Percentiles rank a stretch among this genome's conserved stretches.
These are phyloP conservation scores for Leucoagaricus sp. DNA, from an alignment of 1,284 basidiomycete species.

Conservation along the genomic window DNA sequence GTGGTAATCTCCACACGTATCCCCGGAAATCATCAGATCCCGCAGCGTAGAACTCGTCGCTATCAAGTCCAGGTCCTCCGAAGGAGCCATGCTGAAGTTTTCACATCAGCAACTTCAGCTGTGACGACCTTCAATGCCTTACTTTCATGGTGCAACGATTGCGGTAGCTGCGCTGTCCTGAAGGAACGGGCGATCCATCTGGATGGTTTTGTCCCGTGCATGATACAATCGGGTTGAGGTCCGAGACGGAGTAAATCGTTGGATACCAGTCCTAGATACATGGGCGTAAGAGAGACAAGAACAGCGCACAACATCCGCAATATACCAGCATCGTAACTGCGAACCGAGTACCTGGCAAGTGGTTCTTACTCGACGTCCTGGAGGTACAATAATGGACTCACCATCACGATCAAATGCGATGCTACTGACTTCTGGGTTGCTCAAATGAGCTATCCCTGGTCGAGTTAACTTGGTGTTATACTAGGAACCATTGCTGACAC, in stretches of 20 bases:
- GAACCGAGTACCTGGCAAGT: conserved; percentile 54
- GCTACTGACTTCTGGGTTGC: conserved; percentile 67
- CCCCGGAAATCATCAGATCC: conserved; percentile 82
- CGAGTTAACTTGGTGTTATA: conserved; percentile 66
- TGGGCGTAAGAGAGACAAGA: background rate
- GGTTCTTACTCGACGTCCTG: conserved; percentile 8
- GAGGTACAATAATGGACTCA: conserved; percentile 26
- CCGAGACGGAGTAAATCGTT: conserved; percentile 66
- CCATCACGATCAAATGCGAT: conserved; percentile 66
- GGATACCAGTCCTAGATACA: conserved; percentile 59
- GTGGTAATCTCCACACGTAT: conserved; percentile 79
- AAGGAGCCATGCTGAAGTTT: conserved; percentile 68
- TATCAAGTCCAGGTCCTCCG: conserved; percentile 54
- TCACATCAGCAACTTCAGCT: background rate
- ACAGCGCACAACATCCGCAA: conserved; percentile 4
- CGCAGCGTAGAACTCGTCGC: conserved; percentile 60
- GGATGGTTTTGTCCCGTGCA: conserved; percentile 59
- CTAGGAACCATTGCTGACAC: conserved; percentile 33
- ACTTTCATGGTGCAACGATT: conserved; percentile 83
- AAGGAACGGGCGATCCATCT: conserved; percentile 47
- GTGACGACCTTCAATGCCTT: background rate
- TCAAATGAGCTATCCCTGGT: conserved; percentile 38
- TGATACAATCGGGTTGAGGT: conserved; percentile 67
- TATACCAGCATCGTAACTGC: conserved; percentile 66
- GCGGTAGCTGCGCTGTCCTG: conserved; percentile 54